A percentile compares a stretch with the other conserved stretches of the same genome.
These are phyloP conservation scores for Xylaria polymorpha DNA, from an alignment of 2,329 filamentous ascomycete genomes.

Conservation along the genomic window DNA sequence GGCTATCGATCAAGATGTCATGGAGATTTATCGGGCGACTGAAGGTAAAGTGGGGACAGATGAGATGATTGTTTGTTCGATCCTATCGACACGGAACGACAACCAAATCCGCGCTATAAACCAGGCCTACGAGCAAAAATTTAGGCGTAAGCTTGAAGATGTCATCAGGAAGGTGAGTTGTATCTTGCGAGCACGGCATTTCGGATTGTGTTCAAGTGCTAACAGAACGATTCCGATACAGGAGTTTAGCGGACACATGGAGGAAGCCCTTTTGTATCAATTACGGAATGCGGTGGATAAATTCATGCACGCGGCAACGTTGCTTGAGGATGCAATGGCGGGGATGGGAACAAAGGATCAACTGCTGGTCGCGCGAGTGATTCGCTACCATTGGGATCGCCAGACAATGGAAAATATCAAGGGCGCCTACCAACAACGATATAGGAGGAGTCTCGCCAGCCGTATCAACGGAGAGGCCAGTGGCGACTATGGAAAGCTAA, in stretches of 20 bases:
- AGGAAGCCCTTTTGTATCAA: conserved; percentile 83
- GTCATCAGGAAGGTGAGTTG: conserved; percentile 74
- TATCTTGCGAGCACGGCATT: conserved; percentile 40
- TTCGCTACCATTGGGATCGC: conserved; percentile 86
- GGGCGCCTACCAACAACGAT: conserved; percentile 78
- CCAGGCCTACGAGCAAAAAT: conserved; percentile 78
- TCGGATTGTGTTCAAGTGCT: neutral
- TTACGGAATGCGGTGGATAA: conserved; percentile 81
- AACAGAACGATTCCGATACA: conserved; percentile 45
- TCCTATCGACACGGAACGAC: conserved; percentile 80
- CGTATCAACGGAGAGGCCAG: conserved; percentile 86
- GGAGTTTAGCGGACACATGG: conserved; percentile 94
- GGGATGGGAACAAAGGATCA: conserved; percentile 89
- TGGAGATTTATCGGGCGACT: conserved; percentile 80
- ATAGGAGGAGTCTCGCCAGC: conserved; percentile 72
- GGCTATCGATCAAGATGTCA: conserved; percentile 79
- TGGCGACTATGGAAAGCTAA: conserved; percentile 80
- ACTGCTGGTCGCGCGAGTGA: conserved; percentile 79
- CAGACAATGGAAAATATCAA: conserved; percentile 81
- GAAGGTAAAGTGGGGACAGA: conserved; percentile 80
- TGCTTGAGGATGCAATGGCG: conserved; percentile 88
- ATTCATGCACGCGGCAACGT: conserved; percentile 82
- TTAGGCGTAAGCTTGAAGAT: conserved; percentile 75
- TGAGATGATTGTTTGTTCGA: conserved; percentile 79
- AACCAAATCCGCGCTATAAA: conserved; percentile 86